Evolutionary conservation across 352 stramenopile genomes (phyloP).

Genomic region (Phytophthora pini): DNA sequence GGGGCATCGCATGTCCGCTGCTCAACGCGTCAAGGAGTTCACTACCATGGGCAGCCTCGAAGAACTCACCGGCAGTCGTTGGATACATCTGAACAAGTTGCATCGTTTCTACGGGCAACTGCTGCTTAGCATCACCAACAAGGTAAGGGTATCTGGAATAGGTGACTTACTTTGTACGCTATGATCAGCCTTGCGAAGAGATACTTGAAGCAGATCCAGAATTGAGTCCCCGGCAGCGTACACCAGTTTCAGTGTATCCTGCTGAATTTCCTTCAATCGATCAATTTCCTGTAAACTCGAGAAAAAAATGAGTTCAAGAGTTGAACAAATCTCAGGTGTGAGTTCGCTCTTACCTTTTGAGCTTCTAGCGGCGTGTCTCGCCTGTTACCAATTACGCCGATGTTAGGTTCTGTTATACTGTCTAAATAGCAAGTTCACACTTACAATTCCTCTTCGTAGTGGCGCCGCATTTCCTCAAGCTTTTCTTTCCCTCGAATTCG

Average conservation of each 20-base stretch:
- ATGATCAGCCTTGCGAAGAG: slow-evolving; percentile 57
- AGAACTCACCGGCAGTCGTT: slow-evolving; percentile 57
- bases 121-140: slow-evolving; percentile 12
- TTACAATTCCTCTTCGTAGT: slow-evolving; percentile 68
- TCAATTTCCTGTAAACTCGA: slow-evolving; percentile 59
- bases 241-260: slow-evolving; percentile 62
- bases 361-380: slow-evolving; percentile 55
- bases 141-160: not conserved
- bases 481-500: slow-evolving; percentile 59
- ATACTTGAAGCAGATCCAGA: slow-evolving; percentile 66
- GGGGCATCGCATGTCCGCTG: slow-evolving; percentile 58
- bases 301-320: not conserved
- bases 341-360: slow-evolving; percentile 30
- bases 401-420: slow-evolving; percentile 1
- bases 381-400: slow-evolving; percentile 18
- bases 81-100: slow-evolving; percentile 74
- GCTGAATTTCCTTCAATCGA: slow-evolving; percentile 57
- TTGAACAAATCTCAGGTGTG: too few species aligned
- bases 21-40: slow-evolving; percentile 64
- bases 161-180: slow-evolving; percentile 54
- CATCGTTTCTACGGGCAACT: slow-evolving; percentile 46
- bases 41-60: slow-evolving; percentile 60
- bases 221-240: slow-evolving; percentile 69
- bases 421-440: slow-evolving; percentile 8
- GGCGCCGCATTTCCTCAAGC: slow-evolving; percentile 51